These are phyloP conservation scores for Candida alai DNA, from an alignment of 805 yeast species.

Conservation along the genomic window DNA sequence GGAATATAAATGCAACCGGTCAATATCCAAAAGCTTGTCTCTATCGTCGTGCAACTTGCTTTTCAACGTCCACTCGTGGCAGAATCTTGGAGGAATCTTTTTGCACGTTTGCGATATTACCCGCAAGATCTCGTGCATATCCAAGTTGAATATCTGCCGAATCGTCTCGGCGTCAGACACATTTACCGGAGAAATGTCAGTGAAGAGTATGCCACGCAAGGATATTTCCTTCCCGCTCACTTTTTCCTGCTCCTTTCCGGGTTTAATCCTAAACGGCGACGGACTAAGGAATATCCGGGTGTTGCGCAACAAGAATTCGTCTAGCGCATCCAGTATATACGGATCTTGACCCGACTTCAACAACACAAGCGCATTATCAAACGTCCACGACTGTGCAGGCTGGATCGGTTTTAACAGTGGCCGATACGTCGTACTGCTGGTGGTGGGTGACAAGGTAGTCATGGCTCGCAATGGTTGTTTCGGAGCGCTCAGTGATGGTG, in stretches of 20 bases:
- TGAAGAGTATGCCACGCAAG: conserved; percentile 39
- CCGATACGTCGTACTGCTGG: too few relatives aligned
- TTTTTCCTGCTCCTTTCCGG: conserved; percentile 1
- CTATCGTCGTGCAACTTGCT: conserved; percentile 34
- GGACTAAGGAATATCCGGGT: conserved; percentile 27
- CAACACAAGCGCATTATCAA: conserved; percentile 34
- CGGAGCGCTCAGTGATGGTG: too few relatives aligned
- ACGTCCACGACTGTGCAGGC: conserved; percentile 38
- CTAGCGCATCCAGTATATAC: conserved; percentile 32
- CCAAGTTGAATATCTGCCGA: conserved; percentile 30
- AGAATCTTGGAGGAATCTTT: conserved; percentile 31
- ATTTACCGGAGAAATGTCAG: conserved; percentile 28
- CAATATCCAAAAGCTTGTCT: conserved; percentile 23
- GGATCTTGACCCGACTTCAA: conserved; percentile 28
- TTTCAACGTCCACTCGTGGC: conserved; percentile 15
- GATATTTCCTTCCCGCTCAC: conserved; percentile 24
- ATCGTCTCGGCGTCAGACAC: conserved; percentile 39
- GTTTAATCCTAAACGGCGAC: conserved; percentile 21
- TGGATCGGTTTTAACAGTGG: conserved; percentile 30
- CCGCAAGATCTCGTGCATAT: conserved; percentile 46
- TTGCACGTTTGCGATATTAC: conserved; percentile 38
- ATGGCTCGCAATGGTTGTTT: too few relatives aligned
- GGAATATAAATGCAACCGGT: conserved; percentile 32
- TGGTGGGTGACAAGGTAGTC: too few relatives aligned
- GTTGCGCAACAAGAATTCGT: conserved; percentile 36